Evolutionary conservation across 108 stramenopile genomes (phyloP).

Genomic region (Craspedostauros australis): DNA sequence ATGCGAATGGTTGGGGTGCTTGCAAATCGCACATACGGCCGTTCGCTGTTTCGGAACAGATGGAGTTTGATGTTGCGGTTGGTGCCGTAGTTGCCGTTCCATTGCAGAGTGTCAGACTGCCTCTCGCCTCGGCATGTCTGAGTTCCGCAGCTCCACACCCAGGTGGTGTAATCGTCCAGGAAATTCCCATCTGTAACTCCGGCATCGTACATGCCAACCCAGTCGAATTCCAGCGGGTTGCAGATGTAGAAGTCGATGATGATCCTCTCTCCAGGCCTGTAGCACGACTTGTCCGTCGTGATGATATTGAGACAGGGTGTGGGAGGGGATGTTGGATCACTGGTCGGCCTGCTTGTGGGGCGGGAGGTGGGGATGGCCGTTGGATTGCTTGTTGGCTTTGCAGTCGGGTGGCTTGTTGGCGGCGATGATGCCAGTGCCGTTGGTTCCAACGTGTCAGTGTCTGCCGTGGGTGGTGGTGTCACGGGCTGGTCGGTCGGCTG

Average conservation of each 20-base stretch:
- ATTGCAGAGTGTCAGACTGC: background rate
- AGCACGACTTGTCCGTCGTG: background rate
- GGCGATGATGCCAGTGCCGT: background rate
- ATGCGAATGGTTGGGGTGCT: too few relatives aligned
- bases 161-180: constrained; percentile 8
- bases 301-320: background rate
- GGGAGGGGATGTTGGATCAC: background rate
- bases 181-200: constrained; percentile 1
- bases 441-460: background rate
- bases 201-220: constrained; percentile 26
- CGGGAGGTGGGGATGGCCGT: background rate
- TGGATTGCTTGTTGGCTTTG: background rate
- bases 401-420: background rate
- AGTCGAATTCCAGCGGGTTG: constrained; percentile 17
- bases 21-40: too few relatives aligned
- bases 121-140: constrained; percentile 13
- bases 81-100: too few relatives aligned
- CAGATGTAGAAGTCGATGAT: constrained; percentile 10
- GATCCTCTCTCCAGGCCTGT: constrained; percentile 3
- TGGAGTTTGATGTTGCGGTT: too few relatives aligned
- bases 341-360: background rate
- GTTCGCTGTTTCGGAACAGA: too few relatives aligned
- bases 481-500: background rate
- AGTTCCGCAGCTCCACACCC: constrained; percentile 27
- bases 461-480: background rate